Percentiles rank a stretch among this genome's conserved stretches.
phyloP scores from a whole-genome alignment of 495 filamentous ascomycete genomes.

The Oidiodendron maius region DNA sequence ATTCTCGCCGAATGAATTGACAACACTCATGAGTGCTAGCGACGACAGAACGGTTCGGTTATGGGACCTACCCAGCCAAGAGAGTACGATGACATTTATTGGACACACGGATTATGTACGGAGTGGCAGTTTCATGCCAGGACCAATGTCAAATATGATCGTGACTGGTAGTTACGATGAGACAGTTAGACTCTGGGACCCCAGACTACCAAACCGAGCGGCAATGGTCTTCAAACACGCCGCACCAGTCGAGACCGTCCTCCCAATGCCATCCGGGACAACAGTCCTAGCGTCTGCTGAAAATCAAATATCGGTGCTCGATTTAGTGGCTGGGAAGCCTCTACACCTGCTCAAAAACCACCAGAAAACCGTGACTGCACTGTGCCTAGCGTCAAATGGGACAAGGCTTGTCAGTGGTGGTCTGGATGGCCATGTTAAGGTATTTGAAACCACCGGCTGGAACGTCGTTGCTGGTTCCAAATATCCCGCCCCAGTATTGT shows the following conservation, averaged over 20 bases:
- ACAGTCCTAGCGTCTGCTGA: constrained; percentile 80
- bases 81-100: constrained; percentile 67
- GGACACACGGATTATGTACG: constrained; percentile 93
- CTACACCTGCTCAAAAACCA: constrained; percentile 83
- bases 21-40: constrained; percentile 72
- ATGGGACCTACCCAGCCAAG: constrained; percentile 85
- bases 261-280: constrained; percentile 81
- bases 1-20: constrained; percentile 82
- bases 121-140: constrained; percentile 78
- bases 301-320: constrained; percentile 87
- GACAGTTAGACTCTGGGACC: constrained; percentile 91
- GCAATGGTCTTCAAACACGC: constrained; percentile 88
- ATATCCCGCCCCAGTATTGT: constrained; percentile 84
- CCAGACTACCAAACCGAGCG: constrained; percentile 57
- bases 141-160: constrained; percentile 64
- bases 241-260: constrained; percentile 75
- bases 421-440: constrained; percentile 92
- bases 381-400: constrained; percentile 69
- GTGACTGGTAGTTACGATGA: constrained; percentile 91
- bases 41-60: constrained; percentile 89
- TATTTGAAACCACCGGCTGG: constrained; percentile 89
- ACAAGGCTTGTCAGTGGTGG: constrained; percentile 78
- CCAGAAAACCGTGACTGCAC: constrained; percentile 92
- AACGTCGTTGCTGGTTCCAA: constrained; percentile 88
- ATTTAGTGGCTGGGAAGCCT: constrained; percentile 86